These are phyloP conservation scores for Metschnikowia aberdeeniae DNA, from an alignment of 805 yeast species.

Conservation along the genomic window DNA sequence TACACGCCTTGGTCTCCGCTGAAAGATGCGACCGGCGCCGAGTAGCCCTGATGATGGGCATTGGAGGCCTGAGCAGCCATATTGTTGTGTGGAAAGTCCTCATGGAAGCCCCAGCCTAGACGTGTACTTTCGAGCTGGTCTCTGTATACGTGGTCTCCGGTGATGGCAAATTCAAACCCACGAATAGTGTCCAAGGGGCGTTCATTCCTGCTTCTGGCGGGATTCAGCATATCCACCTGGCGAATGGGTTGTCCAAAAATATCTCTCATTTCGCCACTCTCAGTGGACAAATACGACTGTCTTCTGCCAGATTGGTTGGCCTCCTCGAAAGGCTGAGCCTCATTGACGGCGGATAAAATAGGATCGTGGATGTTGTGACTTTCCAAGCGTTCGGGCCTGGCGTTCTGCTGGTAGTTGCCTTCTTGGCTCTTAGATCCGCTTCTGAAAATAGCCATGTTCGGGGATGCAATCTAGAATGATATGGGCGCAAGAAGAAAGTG, in stretches of 20 bases:
- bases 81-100: slow-evolving; percentile 58
- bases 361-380: slow-evolving; percentile 59
- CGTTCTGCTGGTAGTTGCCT: slow-evolving; percentile 20
- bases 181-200: slow-evolving; percentile 96
- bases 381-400: slow-evolving; percentile 6
- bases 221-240: slow-evolving; percentile 86
- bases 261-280: slow-evolving; percentile 61
- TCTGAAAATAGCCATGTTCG: slow-evolving; percentile 17
- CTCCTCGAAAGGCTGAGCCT: slow-evolving; percentile 90
- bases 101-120: slow-evolving; percentile 87
- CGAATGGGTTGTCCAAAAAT: slow-evolving; percentile 79
- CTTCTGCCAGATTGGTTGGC: slow-evolving; percentile 43
- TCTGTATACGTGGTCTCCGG: slow-evolving; percentile 77
- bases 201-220: slow-evolving; percentile 89
- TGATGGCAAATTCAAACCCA: slow-evolving; percentile 87
- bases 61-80: slow-evolving; percentile 22
- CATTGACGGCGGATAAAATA: slow-evolving; percentile 88
- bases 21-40: slow-evolving; percentile 34
- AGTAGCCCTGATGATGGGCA: slow-evolving; percentile 30
- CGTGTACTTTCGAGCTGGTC: slow-evolving; percentile 76
- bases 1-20: slow-evolving; percentile 40
- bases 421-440: slow-evolving; percentile 22
- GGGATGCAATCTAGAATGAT: neutral
- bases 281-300: slow-evolving; percentile 43
- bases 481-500: neutral